phyloP scores from a whole-genome alignment of 495 filamentous ascomycete genomes.

The Niebla homalea region DNA sequence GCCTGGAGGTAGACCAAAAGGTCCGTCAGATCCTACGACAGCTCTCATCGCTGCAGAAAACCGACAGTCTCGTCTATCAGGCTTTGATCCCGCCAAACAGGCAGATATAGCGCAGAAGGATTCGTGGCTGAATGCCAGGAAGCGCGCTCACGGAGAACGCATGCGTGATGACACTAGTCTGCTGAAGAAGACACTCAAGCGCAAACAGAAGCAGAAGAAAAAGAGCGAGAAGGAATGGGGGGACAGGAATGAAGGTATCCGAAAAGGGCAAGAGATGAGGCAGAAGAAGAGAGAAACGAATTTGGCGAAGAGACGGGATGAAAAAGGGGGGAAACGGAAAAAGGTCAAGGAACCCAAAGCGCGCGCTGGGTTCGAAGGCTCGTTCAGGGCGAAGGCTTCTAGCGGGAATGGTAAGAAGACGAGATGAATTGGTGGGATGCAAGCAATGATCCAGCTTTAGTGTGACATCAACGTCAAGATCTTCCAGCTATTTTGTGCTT shows the following conservation, averaged over 20 bases:
- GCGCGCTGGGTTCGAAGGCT: conserved; percentile 84
- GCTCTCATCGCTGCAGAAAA: conserved; percentile 55
- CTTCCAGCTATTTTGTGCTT: no score
- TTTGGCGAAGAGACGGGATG: conserved; percentile 68
- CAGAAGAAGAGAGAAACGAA: conserved; percentile 87
- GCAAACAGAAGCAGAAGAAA: conserved; percentile 77
- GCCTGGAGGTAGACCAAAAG: conserved; percentile 46
- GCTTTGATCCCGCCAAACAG: conserved; percentile 62
- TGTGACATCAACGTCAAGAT: no score
- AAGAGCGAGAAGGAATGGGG: conserved; percentile 86
- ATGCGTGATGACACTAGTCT: conserved; percentile 78
- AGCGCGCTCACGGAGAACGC: conserved; percentile 78
- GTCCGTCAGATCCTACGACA: conserved; percentile 66
- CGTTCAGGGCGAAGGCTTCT: conserved; percentile 48
- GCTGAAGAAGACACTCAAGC: conserved; percentile 88
- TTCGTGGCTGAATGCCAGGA: conserved; percentile 79
- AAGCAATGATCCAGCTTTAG: no score
- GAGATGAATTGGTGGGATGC: background rate
- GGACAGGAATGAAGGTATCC: conserved; percentile 62
- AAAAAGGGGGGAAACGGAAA: conserved; percentile 50
- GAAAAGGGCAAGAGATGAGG: conserved; percentile 59
- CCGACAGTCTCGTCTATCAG: conserved; percentile 56
- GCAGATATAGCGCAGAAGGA: conserved; percentile 86
- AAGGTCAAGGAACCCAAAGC: conserved; percentile 42
- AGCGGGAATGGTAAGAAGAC: conserved; percentile 26